Conservation (phyloP, 1,284 basidiomycete species). For the Boletus sp. region DNA sequence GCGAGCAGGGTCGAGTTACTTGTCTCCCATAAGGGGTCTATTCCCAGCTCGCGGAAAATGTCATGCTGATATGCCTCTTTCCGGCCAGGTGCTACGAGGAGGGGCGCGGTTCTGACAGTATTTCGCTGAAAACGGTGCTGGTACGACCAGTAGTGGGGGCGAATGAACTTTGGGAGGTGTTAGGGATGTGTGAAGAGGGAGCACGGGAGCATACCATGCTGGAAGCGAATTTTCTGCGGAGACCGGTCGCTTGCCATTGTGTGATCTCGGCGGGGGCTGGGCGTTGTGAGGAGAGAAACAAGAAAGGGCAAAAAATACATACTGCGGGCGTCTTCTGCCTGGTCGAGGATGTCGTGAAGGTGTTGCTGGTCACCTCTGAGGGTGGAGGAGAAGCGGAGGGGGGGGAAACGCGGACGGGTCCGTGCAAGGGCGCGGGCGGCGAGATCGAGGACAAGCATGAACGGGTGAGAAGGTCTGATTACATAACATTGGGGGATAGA, state of each 20-base stretch:
- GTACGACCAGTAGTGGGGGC: constrained; percentile 44
- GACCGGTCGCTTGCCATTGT: constrained; percentile 23
- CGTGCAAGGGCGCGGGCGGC: constrained; percentile 10
- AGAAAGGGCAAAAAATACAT: background rate
- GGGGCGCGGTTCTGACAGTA: constrained; percentile 15
- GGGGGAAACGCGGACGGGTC: background rate
- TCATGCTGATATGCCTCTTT: constrained; percentile 54
- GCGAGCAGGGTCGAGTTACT: constrained; percentile 67
- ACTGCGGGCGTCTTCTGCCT: constrained; percentile 21
- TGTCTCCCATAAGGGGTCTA: constrained; percentile 67
- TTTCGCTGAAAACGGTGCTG: constrained; percentile 36
- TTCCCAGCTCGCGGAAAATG: constrained; percentile 59
- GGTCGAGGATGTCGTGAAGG: constrained; percentile 22
- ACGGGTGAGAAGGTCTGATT: background rate
- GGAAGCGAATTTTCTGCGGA: constrained; percentile 26
- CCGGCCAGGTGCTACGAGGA: constrained; percentile 50
- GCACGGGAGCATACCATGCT: constrained; percentile 18
- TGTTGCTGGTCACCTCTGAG: constrained; percentile 23
- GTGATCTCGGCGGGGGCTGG: constrained; percentile 2
- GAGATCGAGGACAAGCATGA: constrained; percentile 11
- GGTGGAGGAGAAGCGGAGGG: constrained; percentile 17
- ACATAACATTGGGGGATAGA: background rate
- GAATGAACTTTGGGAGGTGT: constrained; percentile 38
- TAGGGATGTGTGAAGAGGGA: background rate
- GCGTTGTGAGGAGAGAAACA: background rate